Conservation (phyloP, 768 basidiomycete species). For the Sarcomyxa edulis region DNA sequence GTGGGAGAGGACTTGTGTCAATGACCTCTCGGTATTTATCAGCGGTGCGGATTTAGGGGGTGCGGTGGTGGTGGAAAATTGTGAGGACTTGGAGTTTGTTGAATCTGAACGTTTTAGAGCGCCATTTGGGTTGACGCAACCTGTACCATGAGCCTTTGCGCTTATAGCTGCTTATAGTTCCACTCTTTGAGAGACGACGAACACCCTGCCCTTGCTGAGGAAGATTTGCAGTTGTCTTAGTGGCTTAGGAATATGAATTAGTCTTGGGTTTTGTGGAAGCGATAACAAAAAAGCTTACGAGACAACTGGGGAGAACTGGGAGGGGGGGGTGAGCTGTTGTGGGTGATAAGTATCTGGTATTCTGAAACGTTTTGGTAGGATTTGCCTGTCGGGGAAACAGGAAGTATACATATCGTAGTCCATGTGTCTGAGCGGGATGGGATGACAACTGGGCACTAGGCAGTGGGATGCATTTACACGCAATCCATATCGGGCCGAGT, state of each 20-base stretch:
- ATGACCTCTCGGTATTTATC: slow-evolving; percentile 62
- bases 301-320: slow-evolving; percentile 30
- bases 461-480: too few relatives aligned
- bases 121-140: slow-evolving; percentile 55
- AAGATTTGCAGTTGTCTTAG: slow-evolving; percentile 8
- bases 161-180: slow-evolving; percentile 28
- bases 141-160: slow-evolving; percentile 60
- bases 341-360: slow-evolving; percentile 34
- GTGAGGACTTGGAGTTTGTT: slow-evolving; percentile 11
- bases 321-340: slow-evolving; percentile 31
- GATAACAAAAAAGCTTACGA: slow-evolving; percentile 24
- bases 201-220: slow-evolving; percentile 13
- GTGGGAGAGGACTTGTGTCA: slow-evolving; percentile 76
- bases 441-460: too few relatives aligned
- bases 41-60: slow-evolving; percentile 19
- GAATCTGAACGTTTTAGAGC: slow-evolving; percentile 36
- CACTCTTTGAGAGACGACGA: slow-evolving; percentile 25
- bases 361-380: slow-evolving; percentile 66
- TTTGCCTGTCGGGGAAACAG: slow-evolving; percentile 77
- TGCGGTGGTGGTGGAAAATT: slow-evolving; percentile 16
- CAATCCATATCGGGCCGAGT: too few relatives aligned
- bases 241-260: slow-evolving; percentile 15
- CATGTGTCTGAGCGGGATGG: too few relatives aligned
- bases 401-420: slow-evolving; percentile 52
- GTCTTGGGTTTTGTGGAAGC: too few relatives aligned